Base-by-base conservation (phyloP, 768 basidiomycete species). In the Tricholoma sp. region DNA sequence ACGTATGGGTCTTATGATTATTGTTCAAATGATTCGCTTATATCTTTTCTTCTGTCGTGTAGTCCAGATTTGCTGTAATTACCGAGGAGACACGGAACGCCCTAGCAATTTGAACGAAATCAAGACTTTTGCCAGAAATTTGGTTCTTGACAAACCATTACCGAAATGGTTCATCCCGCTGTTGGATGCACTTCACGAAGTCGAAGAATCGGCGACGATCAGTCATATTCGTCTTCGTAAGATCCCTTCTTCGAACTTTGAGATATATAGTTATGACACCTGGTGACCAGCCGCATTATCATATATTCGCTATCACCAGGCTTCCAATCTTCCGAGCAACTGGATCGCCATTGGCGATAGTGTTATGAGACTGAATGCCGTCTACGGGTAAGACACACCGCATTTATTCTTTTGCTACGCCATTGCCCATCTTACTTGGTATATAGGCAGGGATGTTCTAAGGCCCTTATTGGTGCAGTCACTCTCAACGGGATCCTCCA, bases 281-380 rank as follows among this genome's bases (percentile, higher is more conserved):
- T 24, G 24, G n/a, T 4, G 4, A 24, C 4, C 24, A 69, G 69
- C 68, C 15, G 50, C 61, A 13, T 59, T 61, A 3, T 54, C 57
- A 9, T 70, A 63, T 52, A 54, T 70, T 28, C 61, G 57, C n/a
- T 73, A 72, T 52, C 66, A 71, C 48, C 42, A 47, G 18, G 65
- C 60, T 5, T 50, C 49, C n/a, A 62, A 66, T 34, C 53, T 73
- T 6, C 73, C 73, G 1, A 56, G 55, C 7, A 74, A 73, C 55
- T 74, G 66, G 51, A 59, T 72, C 34, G 72, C 70, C 2, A n/a
- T 73, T 28, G 73, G 72, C 15, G 73, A 74, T 51, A 66, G 69
- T 37, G 60, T 69, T 7, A 68, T 72, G 69, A 64, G 54, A 24
- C 48, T 59, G 2, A 59, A 59, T 56, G 55, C 58, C 36, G 54